Conservation (phyloP, 352 stramenopile species). For the Sclerospora graminicola region DNA sequence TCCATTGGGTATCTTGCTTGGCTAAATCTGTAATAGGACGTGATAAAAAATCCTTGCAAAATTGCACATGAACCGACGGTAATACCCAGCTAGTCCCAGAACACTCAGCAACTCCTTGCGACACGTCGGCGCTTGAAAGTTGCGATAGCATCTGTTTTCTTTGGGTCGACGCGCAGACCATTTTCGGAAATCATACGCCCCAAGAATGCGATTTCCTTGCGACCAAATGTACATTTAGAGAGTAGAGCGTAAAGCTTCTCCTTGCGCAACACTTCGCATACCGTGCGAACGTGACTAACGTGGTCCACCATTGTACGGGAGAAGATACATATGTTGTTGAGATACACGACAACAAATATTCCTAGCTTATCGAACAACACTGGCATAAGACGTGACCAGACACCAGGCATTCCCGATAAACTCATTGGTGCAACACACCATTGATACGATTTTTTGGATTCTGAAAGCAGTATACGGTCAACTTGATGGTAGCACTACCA, state of each 20-base stretch:
- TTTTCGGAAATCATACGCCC: slow-evolving; percentile 11
- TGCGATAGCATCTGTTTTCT: slow-evolving; percentile 8
- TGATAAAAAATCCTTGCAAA: slow-evolving; percentile 12
- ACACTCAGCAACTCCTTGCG: slow-evolving; percentile 15
- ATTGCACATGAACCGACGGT: slow-evolving; percentile 17
- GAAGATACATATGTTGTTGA: slow-evolving; percentile 27
- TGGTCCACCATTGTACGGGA: slow-evolving; percentile 3
- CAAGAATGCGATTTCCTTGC: slow-evolving; percentile 9
- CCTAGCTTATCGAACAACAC: slow-evolving; percentile 9
- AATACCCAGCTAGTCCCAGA: slow-evolving; percentile 18
- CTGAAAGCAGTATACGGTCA: slow-evolving; percentile 1
- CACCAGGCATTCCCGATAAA: slow-evolving; percentile 24
- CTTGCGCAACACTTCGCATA: slow-evolving; percentile 14
- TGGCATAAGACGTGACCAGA: slow-evolving; percentile 29
- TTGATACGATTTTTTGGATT: slow-evolving; percentile 7
- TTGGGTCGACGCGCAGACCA: slow-evolving; percentile 9
- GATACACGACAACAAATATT: slow-evolving; percentile 21
- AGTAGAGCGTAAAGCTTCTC: slow-evolving; percentile 14
- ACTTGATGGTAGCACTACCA: background rate
- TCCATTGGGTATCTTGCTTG: slow-evolving; percentile 15
- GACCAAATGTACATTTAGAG: slow-evolving; percentile 16
- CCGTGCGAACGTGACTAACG: slow-evolving; percentile 7
- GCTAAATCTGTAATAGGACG: slow-evolving; percentile 11
- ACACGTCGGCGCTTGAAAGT: background rate
- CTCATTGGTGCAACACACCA: slow-evolving; percentile 32